phyloP scores from a whole-genome alignment of 768 basidiomycete genomes.

The Boletellus ananas region DNA sequence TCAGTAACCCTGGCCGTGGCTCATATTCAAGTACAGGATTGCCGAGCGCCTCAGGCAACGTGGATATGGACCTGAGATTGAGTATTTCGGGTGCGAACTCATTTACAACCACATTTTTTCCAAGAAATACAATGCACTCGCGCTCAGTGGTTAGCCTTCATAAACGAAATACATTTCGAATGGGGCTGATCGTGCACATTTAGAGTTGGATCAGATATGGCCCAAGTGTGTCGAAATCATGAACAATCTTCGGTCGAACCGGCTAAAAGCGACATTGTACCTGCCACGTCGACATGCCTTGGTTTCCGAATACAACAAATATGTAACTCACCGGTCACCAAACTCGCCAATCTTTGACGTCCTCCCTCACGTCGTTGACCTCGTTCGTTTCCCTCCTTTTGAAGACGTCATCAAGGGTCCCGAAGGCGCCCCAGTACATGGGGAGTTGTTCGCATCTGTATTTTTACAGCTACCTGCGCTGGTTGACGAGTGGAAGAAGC shows the following conservation, averaged over 20 bases:
- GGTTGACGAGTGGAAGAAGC: constrained; percentile 3
- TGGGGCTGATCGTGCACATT: not conserved
- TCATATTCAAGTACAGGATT: constrained; percentile 5
- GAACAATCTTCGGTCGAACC: not conserved
- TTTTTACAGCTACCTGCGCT: constrained; percentile 10
- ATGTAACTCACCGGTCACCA: not conserved
- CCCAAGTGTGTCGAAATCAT: constrained; percentile 4
- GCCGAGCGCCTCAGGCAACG: constrained; percentile 2
- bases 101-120: not conserved
- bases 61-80: constrained; percentile 6
- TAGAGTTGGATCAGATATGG: constrained; percentile 14
- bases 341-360: not conserved
- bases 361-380: constrained; percentile 1
- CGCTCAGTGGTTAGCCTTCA: constrained; percentile 1
- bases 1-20: not conserved
- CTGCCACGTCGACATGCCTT: not conserved
- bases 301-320: not conserved
- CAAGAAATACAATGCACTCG: constrained; percentile 5
- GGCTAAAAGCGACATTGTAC: not conserved
- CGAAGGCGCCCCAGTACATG: not conserved
- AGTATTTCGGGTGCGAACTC: not conserved
- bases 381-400: constrained; percentile 1
- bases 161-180: not conserved
- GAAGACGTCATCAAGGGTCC: constrained; percentile 7
- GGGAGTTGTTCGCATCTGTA: not conserved